Percentiles rank a stretch among this genome's conserved stretches.
Conservation (phyloP, 2,329 filamentous ascomycete species). For the Pseudopyrenochaeta lycopersici region DNA sequence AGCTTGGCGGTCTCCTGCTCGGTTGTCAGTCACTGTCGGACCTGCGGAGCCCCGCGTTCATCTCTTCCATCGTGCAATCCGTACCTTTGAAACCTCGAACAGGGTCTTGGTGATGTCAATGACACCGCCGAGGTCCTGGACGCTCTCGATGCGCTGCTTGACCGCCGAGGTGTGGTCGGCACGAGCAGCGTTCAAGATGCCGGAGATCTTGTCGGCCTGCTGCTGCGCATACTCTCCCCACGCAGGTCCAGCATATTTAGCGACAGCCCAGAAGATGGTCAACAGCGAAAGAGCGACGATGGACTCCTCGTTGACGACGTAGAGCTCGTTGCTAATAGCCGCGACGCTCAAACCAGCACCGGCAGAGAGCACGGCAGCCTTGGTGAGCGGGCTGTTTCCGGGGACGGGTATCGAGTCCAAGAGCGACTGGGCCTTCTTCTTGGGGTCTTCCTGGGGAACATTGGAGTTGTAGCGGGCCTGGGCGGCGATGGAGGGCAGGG, state of each 20-base stretch:
- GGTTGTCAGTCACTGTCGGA: conserved; percentile 34
- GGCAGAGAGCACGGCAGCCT: conserved; percentile 96
- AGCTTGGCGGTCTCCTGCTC: conserved; percentile 91
- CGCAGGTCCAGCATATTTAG: conserved; percentile 90
- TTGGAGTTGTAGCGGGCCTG: conserved; percentile 77
- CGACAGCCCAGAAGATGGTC: conserved; percentile 89
- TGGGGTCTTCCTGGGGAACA: conserved; percentile 86
- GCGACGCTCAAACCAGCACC: conserved; percentile 90
- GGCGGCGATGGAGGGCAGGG: conserved; percentile 77
- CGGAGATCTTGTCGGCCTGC: conserved; percentile 91
- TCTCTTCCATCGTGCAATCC: conserved; percentile 23
- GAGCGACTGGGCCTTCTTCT: conserved; percentile 96
- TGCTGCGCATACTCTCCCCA: conserved; percentile 92
- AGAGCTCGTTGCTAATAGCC: conserved; percentile 99
- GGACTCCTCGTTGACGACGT: conserved; percentile 98
- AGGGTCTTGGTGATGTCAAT: conserved; percentile 97
- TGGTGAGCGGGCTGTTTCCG: conserved; percentile 90
- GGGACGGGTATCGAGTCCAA: conserved; percentile 92
- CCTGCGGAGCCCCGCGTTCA: conserved; percentile 22
- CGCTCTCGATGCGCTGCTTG: conserved; percentile 91
- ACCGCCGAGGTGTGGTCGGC: conserved; percentile 95
- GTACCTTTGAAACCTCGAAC: conserved; percentile 97
- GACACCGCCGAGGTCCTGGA: conserved; percentile 92
- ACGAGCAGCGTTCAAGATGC: conserved; percentile 92
- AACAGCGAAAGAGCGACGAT: conserved; percentile 92